A percentile compares a stretch with the other conserved stretches of the same genome.
Conservation (phyloP, 495 filamentous ascomycete genomes). For the Aspergillus sclerotioniger region DNA sequence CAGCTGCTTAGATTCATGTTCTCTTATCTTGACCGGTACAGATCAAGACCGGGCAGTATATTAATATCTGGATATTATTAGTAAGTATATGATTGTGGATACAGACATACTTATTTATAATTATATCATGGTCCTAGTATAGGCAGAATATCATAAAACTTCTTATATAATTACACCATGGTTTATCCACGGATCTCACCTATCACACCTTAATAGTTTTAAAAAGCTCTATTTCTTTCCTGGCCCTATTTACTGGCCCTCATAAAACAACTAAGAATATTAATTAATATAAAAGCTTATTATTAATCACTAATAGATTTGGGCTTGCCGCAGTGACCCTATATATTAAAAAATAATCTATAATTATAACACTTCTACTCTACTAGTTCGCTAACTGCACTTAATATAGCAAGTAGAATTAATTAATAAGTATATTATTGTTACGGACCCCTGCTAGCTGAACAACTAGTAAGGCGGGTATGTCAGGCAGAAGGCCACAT, state of each 20-base stretch:
- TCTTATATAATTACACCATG: constrained; percentile 20
- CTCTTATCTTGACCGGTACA: constrained; percentile 24
- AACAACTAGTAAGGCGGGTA: no score
- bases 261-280: constrained; percentile 24
- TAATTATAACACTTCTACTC: constrained; percentile 27
- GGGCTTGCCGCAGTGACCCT: constrained; percentile 12
- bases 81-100: constrained; percentile 31
- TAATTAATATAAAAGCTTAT: constrained; percentile 27
- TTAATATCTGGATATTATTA: constrained; percentile 37
- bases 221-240: constrained; percentile 16
- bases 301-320: constrained; percentile 29
- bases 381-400: constrained; percentile 23
- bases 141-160: constrained; percentile 28
- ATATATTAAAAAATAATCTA: constrained; percentile 33
- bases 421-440: constrained; percentile 10
- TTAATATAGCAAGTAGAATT: constrained; percentile 34
- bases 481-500: no score
- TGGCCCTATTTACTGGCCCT: constrained; percentile 29
- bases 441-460: no score
- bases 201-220: not conserved
- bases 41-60: constrained; percentile 37
- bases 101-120: constrained; percentile 40
- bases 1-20: constrained; percentile 21
- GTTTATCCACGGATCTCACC: constrained; percentile 17
- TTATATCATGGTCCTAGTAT: constrained; percentile 33